A percentile compares a stretch with the other conserved stretches of the same genome.
Evolutionary conservation across 306 rosid genomes (phyloP).

Genomic region (Citrullus amarus): DNA sequence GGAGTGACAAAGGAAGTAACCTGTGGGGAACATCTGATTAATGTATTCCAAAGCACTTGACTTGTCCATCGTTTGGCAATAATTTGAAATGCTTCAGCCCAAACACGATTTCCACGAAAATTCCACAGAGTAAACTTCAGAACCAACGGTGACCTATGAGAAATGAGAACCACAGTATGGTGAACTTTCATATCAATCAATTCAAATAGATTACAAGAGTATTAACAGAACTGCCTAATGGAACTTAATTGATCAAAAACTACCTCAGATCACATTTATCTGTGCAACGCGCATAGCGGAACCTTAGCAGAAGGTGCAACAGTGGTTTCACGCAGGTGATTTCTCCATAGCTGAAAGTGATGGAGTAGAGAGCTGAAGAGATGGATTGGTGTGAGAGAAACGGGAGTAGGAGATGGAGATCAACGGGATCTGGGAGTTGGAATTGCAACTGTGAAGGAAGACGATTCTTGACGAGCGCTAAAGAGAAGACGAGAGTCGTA

Average conservation of each 20-base stretch:
- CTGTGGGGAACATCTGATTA: slow-evolving; percentile 98
- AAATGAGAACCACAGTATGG: not conserved
- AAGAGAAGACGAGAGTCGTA: not conserved
- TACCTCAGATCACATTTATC: slow-evolving; percentile 1
- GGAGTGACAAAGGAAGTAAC: slow-evolving; percentile 17
- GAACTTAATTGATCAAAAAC: not conserved
- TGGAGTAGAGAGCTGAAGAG: not conserved
- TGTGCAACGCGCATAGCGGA: not conserved
- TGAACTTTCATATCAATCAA: not conserved
- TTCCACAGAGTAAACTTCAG: not conserved
- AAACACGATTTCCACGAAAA: not conserved
- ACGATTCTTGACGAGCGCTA: not conserved
- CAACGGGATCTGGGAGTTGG: slow-evolving; percentile 2
- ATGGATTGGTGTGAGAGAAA: not conserved
- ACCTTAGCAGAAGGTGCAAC: not conserved
- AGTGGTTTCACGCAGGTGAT: not conserved
- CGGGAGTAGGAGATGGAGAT: not conserved
- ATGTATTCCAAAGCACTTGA: slow-evolving; percentile 91
- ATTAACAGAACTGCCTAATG: not conserved
- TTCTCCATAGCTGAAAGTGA: not conserved
- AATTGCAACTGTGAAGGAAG: not conserved
- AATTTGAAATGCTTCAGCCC: not conserved
- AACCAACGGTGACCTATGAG: not conserved
- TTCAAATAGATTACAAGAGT: not conserved
- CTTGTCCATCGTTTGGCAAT: slow-evolving; percentile 56